Evolutionary conservation across 148 eudicot genomes (phyloP).

Genomic region (Beta vulgaris): DNA sequence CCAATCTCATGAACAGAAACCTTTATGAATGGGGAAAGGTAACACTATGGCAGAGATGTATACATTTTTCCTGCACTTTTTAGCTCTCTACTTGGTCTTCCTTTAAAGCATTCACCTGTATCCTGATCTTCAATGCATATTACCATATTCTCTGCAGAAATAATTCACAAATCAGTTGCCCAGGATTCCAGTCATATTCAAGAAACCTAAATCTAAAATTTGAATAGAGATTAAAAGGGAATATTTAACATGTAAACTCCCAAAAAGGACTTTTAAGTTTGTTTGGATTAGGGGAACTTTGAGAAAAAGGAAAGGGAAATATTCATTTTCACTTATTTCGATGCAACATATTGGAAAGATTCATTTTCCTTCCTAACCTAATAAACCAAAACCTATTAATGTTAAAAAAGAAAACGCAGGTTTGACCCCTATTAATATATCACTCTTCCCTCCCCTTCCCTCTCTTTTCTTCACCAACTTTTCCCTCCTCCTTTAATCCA

Average conservation of each 20-base stretch:
- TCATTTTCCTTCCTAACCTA: no score
- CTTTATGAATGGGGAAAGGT: background rate
- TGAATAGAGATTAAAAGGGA: background rate
- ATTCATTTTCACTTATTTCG: no score
- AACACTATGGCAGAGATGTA: background rate
- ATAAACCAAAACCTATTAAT: no score
- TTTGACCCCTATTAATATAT: no score
- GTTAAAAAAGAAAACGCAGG: no score
- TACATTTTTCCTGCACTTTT: slow-evolving; percentile 68
- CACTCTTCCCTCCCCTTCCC: no score
- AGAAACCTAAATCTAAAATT: background rate
- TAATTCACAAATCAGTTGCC: background rate
- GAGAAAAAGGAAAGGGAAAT: no score
- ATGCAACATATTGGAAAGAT: no score
- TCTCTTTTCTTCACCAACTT: no score
- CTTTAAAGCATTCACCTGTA: slow-evolving; percentile 74
- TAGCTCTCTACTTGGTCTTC: slow-evolving; percentile 48
- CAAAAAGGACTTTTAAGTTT: background rate
- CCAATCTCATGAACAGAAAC: background rate
- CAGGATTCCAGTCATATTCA: background rate
- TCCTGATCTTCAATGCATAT: slow-evolving; percentile 81
- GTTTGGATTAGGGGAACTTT: no score
- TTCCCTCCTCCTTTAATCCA: no score
- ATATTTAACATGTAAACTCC: background rate
- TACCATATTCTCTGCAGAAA: slow-evolving; percentile 90